Base-by-base conservation (phyloP, 2,329 filamentous ascomycete species). In the Zymoseptoria tritici region DNA sequence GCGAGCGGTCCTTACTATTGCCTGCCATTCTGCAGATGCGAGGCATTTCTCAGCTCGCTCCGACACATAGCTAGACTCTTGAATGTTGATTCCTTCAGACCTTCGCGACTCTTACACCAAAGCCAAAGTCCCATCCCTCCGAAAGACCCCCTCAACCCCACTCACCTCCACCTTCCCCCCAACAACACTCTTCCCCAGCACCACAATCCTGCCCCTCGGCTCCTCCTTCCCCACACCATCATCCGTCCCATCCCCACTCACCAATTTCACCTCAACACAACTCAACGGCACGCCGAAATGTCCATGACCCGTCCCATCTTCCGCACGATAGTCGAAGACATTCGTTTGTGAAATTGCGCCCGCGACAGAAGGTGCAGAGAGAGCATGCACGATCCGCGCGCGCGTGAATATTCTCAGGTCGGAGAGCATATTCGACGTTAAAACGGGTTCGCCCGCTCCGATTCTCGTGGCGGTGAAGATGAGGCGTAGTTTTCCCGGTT, bases 291-390 rank as follows among this genome's bases (percentile, higher is more conserved):
- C 80, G 2, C 94, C 94, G 70, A 97, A 96, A 73, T 96, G 91
- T 60, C 75, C 79, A 52, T 77, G 76, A 52, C 75, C 75, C 11
- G 65, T 63, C 19, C 75, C 73, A 42, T 75, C 75, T 2, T 78
- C 62, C 81, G 80, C 65, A 54, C 93, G 81, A 74, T 97, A 97
- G 72, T 97, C 93, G 71, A 90, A 95, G 49, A 92, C 81, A 62
- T 90, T 86, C 7, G 90, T 96, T 76, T 97, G 93, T 1, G 88
- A 80, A n/a, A 96, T 84, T 0, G 92, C 88, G 46, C 94, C 94
- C 2, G 92, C 93, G n/a, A 97, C 89, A 62, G 85, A 84, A 22
- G 90, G 80, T 0, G 89, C 86, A 19, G 91, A 89, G 57, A 99
- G 80, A 2, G 91, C 92, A 73, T 97, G 96, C 55, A 95, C 81